Conservation (phyloP, 352 stramenopile species). For the Pythium sukuiense region DNA sequence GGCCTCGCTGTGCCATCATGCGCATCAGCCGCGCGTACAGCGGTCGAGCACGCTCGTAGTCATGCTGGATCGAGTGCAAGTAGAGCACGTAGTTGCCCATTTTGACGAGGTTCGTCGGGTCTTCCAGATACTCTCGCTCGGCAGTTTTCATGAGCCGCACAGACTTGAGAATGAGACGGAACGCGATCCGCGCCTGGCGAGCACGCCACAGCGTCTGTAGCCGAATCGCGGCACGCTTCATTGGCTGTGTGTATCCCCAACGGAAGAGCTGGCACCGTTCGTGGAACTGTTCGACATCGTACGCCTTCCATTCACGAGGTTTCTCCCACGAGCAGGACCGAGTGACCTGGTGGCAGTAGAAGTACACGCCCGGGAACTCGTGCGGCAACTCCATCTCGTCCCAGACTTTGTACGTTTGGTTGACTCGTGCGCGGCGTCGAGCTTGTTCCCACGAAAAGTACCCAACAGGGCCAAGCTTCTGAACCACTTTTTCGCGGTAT, state of each 20-base stretch:
- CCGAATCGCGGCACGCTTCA: slow-evolving; percentile 44
- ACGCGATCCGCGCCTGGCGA: slow-evolving; percentile 50
- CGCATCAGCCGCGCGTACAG: slow-evolving; percentile 69
- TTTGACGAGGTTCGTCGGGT: slow-evolving; percentile 69
- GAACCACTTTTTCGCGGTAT: slow-evolving; percentile 49
- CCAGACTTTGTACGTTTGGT: slow-evolving; percentile 67
- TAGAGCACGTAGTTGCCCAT: slow-evolving; percentile 87
- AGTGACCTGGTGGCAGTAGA: slow-evolving; percentile 81
- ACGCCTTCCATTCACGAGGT: slow-evolving; percentile 47
- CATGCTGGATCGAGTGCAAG: slow-evolving; percentile 70
- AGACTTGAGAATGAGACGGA: slow-evolving; percentile 59
- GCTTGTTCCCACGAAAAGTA: slow-evolving; percentile 70
- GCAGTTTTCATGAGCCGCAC: slow-evolving; percentile 72
- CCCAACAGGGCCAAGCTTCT: slow-evolving; percentile 42
- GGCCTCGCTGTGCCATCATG: slow-evolving; percentile 74
- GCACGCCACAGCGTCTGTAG: slow-evolving; percentile 63
- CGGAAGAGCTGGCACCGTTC: slow-evolving; percentile 50
- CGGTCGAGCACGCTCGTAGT: slow-evolving; percentile 75
- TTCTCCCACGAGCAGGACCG: slow-evolving; percentile 64
- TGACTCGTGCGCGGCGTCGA: slow-evolving; percentile 28
- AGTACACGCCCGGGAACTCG: slow-evolving; percentile 53
- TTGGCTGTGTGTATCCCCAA: slow-evolving; percentile 69
- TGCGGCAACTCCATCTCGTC: slow-evolving; percentile 57
- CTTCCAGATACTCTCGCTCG: slow-evolving; percentile 70
- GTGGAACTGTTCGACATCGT: slow-evolving; percentile 46